Evolutionary conservation across 768 basidiomycete species (phyloP), one percentile per base, ranked within the genome.

Genomic region (Suillus discolor): DNA sequence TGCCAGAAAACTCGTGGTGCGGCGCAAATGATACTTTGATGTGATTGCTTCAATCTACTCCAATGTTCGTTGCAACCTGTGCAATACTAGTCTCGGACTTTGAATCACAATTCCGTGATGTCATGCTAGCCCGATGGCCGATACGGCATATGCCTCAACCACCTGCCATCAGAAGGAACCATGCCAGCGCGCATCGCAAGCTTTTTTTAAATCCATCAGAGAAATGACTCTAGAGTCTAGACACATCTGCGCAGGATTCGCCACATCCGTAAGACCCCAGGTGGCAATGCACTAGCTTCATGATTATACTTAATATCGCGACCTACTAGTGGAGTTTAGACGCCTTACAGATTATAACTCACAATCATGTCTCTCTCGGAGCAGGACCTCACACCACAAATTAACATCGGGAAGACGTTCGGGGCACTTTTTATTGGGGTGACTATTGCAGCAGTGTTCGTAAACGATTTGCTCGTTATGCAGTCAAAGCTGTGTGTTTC

Each of bases 351-450:
- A 53, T 54, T 31, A 18, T 28, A 42, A 18, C 25, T 18, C 28
- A 42, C 18, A 60, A 60, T n/a, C n/a, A n/a, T 60, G 59, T 60
- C 54, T 55, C 36, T 28, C 18, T 42, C 59, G 11, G 13, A 3
- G 41, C 59, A 60, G 6, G 59, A 60, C 39, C 41, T 42, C 39
- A 28, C 18, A 5, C 18, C 18, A 20, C 28, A 15, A 3, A 6
- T 60, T 7, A 1, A 42, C 28, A 9, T 60, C 18, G 59, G 25
- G 25, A 60, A 20, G 6, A 60, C 39, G 18, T 42, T 60, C 18
- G 59, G 59, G 41, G 59, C 59, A 8, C 59, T 60, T 42, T 60
- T 60, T 20, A 60, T 60, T 42, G 59, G 59, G 3, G 41, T 28
- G 13, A 28, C 25, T 18, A 12, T 60, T 31, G 59, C 59, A 42